Evolutionary conservation across 768 basidiomycete species (phyloP).

Genomic region (Tricholoma terreum): DNA sequence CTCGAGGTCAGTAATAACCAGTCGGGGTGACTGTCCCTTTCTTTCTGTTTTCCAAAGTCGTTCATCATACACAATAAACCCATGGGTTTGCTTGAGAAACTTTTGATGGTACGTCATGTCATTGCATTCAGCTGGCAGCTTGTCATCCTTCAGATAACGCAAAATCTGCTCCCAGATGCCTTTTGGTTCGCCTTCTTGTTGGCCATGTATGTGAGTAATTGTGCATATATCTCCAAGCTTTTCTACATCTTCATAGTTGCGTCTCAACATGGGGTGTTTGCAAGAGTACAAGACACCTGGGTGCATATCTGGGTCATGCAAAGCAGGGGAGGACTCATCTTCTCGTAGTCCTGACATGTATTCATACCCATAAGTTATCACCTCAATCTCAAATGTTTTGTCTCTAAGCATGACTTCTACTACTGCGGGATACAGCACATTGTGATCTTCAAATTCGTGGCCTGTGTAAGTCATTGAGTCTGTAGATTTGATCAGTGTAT

Average conservation of each 20-base stretch:
- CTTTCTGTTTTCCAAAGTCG: no score
- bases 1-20: no score
- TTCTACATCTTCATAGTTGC: background rate
- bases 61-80: constrained; percentile 18
- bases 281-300: no score
- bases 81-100: constrained; percentile 1
- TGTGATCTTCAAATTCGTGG: constrained; percentile 2
- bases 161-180: constrained; percentile 16
- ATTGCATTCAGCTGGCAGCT: background rate
- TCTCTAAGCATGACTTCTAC: constrained; percentile 3
- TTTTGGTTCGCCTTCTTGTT: no score
- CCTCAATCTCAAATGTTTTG: constrained; percentile 25
- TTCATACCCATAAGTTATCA: constrained; percentile 8
- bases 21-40: no score
- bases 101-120: background rate
- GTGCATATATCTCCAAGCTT: background rate
- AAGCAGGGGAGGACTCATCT: background rate
- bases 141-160: background rate
- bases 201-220: constrained; percentile 6
- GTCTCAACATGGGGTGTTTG: no score
- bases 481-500: background rate
- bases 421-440: constrained; percentile 10
- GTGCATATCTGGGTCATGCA: no score
- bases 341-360: constrained; percentile 16
- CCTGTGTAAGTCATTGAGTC: constrained; percentile 1